phyloP scores from a whole-genome alignment of 2,329 filamentous ascomycete genomes.

The Aaosphaeria pasadenensis region DNA sequence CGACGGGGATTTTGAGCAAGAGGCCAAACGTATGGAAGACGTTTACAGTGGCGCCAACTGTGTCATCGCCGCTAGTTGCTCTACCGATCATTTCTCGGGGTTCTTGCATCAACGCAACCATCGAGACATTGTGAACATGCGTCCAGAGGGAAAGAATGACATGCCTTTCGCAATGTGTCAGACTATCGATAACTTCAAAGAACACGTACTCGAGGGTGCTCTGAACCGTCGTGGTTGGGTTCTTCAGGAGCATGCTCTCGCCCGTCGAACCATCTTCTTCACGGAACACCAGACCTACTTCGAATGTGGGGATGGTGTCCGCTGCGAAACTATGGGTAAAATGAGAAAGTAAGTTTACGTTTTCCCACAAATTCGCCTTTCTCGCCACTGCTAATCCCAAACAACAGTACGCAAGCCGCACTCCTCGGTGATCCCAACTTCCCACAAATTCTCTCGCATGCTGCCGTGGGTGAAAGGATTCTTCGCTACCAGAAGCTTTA shows the following conservation, averaged over 20 bases:
- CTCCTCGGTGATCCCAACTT: constrained; percentile 7
- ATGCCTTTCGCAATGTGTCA: constrained; percentile 6
- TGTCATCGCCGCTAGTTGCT: constrained; percentile 8
- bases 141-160: neutral
- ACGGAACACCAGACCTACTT: constrained; percentile 17
- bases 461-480: constrained; percentile 3
- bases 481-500: constrained; percentile 3
- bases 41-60: constrained; percentile 9
- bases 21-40: constrained; percentile 9
- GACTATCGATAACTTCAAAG: constrained; percentile 14
- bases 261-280: constrained; percentile 18
- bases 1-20: constrained; percentile 8
- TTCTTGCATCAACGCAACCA: constrained; percentile 4
- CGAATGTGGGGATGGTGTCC: constrained; percentile 15
- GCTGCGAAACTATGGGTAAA: constrained; percentile 8
- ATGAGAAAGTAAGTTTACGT: constrained; percentile 8
- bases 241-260: constrained; percentile 17
- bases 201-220: constrained; percentile 8
- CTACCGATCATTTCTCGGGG: constrained; percentile 3
- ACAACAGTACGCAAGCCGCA: constrained; percentile 2
- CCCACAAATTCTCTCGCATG: neutral
- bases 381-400: neutral
- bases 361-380: neutral
- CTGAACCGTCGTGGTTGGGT: constrained; percentile 19
- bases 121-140: constrained; percentile 1